Conservation (phyloP, 2,329 filamentous ascomycete genomes). For the Blastomyces silverae region DNA sequence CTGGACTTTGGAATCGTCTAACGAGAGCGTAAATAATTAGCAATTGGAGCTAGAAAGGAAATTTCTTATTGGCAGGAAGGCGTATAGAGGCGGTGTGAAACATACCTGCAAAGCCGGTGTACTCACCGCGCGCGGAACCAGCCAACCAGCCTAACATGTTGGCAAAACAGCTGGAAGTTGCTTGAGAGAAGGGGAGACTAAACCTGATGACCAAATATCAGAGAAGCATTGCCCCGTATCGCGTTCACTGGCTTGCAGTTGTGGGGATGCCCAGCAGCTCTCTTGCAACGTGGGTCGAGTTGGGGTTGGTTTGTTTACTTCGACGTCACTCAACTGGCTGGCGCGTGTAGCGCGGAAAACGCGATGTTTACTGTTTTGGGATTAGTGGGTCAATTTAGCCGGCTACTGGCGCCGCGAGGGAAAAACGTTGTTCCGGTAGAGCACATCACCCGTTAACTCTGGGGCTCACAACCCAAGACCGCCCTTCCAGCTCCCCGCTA, state of each 20-base stretch:
- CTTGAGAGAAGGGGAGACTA: constrained; percentile 23
- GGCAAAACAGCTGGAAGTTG: constrained; percentile 13
- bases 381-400: not conserved
- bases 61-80: not conserved
- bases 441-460: too few relatives aligned
- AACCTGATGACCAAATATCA: constrained; percentile 17
- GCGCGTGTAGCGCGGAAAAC: constrained; percentile 6
- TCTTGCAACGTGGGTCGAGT: constrained; percentile 14
- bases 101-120: constrained; percentile 28
- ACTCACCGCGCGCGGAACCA: constrained; percentile 27
- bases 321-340: constrained; percentile 7
- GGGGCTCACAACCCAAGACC: not conserved
- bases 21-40: constrained; percentile 14
- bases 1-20: constrained; percentile 28
- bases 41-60: constrained; percentile 10
- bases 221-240: constrained; percentile 6
- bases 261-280: constrained; percentile 14
- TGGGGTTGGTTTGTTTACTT: constrained; percentile 17
- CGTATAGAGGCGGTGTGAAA: constrained; percentile 16
- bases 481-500: not conserved
- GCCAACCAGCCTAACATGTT: constrained; percentile 34
- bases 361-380: not conserved
- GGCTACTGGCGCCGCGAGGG: not conserved
- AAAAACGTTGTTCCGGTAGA: constrained; percentile 13
- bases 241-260: constrained; percentile 32